phyloP scores from a whole-genome alignment of 306 rosid genomes.

The Gleditsia sinensis region DNA sequence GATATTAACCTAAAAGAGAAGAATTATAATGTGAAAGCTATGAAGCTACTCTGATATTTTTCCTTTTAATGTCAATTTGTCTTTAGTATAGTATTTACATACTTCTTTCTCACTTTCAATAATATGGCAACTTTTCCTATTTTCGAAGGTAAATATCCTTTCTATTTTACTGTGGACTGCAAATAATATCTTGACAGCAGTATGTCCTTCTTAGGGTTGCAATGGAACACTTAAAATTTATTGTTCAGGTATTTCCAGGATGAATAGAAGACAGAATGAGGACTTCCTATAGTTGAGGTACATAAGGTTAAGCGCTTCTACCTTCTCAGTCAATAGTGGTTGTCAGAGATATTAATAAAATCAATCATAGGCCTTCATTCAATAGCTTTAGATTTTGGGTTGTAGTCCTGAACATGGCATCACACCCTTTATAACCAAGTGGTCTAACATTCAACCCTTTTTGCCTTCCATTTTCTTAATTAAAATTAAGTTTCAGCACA shows the following conservation, averaged over 20 bases:
- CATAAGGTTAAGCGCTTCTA: slow-evolving; percentile 25
- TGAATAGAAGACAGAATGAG: slow-evolving; percentile 17
- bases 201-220: not conserved
- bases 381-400: not conserved
- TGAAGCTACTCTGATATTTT: slow-evolving; percentile 12
- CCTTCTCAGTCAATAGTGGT: not conserved
- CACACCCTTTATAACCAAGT: not conserved
- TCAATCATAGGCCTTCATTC: not conserved
- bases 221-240: slow-evolving; percentile 9
- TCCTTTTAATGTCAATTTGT: not conserved
- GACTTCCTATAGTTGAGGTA: slow-evolving; percentile 7
- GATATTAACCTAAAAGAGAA: slow-evolving; percentile 2
- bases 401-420: not conserved
- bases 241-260: slow-evolving; percentile 3
- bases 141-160: not conserved
- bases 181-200: slow-evolving; percentile 15
- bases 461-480: not conserved
- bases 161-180: not conserved
- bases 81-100: not conserved
- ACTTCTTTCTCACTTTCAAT: not conserved
- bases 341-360: too few relatives aligned
- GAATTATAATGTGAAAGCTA: not conserved
- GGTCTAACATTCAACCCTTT: too few relatives aligned
- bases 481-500: not conserved
- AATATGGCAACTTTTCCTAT: not conserved